A percentile compares a stretch with the other conserved stretches of the same genome.
Conservation (phyloP, 2,329 filamentous ascomycete species). For the Sarocladium kiliense region DNA sequence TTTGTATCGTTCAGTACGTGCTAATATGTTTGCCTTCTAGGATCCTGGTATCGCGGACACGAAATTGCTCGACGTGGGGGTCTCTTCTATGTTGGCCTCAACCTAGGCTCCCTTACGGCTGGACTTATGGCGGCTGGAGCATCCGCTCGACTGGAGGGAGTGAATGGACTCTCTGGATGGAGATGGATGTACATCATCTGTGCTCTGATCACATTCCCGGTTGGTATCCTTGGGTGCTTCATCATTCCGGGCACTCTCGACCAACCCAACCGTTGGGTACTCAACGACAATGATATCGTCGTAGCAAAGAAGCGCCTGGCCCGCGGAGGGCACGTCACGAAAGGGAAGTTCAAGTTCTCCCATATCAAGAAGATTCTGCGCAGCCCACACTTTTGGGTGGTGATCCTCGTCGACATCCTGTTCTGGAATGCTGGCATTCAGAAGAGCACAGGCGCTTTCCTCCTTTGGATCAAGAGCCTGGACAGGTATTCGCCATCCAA, state of each 20-base stretch:
- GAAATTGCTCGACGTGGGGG: slow-evolving; percentile 44
- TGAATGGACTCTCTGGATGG: slow-evolving; percentile 1
- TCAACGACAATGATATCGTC: slow-evolving; percentile 41
- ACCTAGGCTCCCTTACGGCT: slow-evolving; percentile 46
- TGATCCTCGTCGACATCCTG: slow-evolving; percentile 46
- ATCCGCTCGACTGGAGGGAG: neutral
- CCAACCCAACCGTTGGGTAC: slow-evolving; percentile 40
- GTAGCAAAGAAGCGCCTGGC: slow-evolving; percentile 40
- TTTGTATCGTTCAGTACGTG: no score
- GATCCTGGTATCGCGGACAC: slow-evolving; percentile 41
- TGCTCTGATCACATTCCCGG: slow-evolving; percentile 25
- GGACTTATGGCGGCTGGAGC: slow-evolving; percentile 41
- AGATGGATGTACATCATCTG: slow-evolving; percentile 15
- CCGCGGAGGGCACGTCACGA: slow-evolving; percentile 33
- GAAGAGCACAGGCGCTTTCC: slow-evolving; percentile 41
- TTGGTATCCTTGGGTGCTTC: slow-evolving; percentile 32
- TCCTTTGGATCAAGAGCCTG: slow-evolving; percentile 55
- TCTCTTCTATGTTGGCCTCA: slow-evolving; percentile 44
- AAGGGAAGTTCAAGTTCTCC: slow-evolving; percentile 27
- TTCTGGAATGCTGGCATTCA: slow-evolving; percentile 51
- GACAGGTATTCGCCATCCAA: slow-evolving; percentile 37
- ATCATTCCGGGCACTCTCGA: slow-evolving; percentile 38
- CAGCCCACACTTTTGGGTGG: slow-evolving; percentile 43
- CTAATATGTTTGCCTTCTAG: neutral
- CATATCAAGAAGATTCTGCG: slow-evolving; percentile 27